Base-by-base conservation (phyloP, 352 stramenopile genomes). In the Globisporangium heterothallicum region DNA sequence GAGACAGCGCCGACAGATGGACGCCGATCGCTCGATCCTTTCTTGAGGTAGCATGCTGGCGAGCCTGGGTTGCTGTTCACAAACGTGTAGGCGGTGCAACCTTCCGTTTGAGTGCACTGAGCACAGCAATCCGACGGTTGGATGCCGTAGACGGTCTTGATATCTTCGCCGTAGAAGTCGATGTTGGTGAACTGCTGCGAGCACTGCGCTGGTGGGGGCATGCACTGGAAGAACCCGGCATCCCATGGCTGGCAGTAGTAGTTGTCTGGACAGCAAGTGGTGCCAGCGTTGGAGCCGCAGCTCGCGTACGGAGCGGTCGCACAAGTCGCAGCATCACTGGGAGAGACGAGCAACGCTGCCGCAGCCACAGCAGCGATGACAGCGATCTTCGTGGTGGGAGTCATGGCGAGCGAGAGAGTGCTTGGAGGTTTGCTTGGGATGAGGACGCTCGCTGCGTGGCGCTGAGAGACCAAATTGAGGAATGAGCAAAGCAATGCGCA, bases 1-100 rank as follows among this genome's bases (percentile, higher is more conserved):
- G 65, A 74, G 36, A 74, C 63, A 9, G 58, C 61, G n/a, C 66
- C 66, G n/a, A 58, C 40, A 7, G 43, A 50, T 9, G 30, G n/a
- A 2, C 46, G 40, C 0, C 24, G 36, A 8, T 56, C 38, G 30
- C 35, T 45, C n/a, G 41, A 24, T 9, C 48, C 48, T 21, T 53
- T 66, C 64, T 76, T 76, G 32, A 76, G 54, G 59, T 73, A 73
- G 43, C 67, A 76, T 21, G 58, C 64, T 1, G 67, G 51, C 16
- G 25, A 27, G 6, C 61, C 58, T 2, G 58, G 44, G 25, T 72
- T 68, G 40, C 34, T 61, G 65, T 77, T 77, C 14, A 73, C 49
- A 58, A 69, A 78, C 19, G 68, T 70, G 61, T 72, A 77, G 21
- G 61, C 66, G 35, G 32, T 59, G 48, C 68, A 78, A 7, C 53